Evolutionary conservation across 2,329 filamentous ascomycete species (phyloP), one percentile per base, ranked within the genome.

Genomic region (Colletotrichum godetiae): DNA sequence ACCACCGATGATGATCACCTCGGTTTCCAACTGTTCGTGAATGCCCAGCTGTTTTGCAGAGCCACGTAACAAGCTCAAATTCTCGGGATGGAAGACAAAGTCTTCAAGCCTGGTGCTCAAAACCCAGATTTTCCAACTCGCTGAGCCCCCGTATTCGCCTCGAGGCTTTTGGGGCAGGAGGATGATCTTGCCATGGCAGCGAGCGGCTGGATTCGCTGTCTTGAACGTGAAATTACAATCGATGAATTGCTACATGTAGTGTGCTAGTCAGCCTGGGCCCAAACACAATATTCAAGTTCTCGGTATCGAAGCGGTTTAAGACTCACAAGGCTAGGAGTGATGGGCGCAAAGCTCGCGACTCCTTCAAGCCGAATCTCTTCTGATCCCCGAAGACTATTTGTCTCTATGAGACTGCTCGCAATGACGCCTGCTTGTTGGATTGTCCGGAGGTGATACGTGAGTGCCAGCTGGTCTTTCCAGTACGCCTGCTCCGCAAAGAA

Each of bases 1-100:
- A 5, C 76, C 81, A 15, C 81, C 81, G 13, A 82, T 67, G 53
- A 82, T 79, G 6, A 83, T 67, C 15, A 82, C 81, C n/a, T 82
- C 79, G 0, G 80, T 83, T 27, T 81, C 76, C 4, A 82, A 49
- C 3, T 58, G 46, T 12, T 76, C 67, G 0, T 67, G 3, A 0
- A 37, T 71, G 3, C 76, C 68, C 12, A 80, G 67, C 1, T 75
- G 49, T 29, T 71, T 72, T 3, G 75, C 70, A 1, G 80, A 78
- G 0, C 67, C 64, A 0, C 66, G 61, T 0, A 83, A 77, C 2
- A 79, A 66, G 0, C 49, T 42, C 62, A 78, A 74, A 60, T 82
- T 74, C 56, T 84, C 82, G 0, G 78, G 75, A n/a, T 78, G 76
- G 0, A 68, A 22, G 24, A 75, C 68, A 4, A 81, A 59, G 22